Evolutionary conservation across 2,329 filamentous ascomycete species (phyloP), one percentile per base, ranked within the genome.

Genomic region (Diplodia mutila): DNA sequence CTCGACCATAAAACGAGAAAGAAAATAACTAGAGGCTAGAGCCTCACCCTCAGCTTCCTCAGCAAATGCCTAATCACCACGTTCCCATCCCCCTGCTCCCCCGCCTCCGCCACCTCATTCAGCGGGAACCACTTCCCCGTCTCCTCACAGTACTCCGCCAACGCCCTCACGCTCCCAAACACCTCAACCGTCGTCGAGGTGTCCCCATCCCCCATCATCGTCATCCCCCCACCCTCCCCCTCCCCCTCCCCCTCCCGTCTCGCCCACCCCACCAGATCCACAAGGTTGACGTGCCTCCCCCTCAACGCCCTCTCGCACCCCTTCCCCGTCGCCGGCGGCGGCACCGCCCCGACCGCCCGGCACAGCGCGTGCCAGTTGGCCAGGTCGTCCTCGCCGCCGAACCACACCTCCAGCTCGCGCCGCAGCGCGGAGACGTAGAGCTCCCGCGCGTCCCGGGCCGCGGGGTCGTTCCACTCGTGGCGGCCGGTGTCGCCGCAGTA

Each of bases 241-340:
- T 37, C 67, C 16, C 42, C 39, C 14, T 69, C 61, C 29, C 46
- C 66, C 18, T 42, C 52, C 18, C 65, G 21, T 39, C 69, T 61
- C 42, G 64, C 69, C 69, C 69, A 71, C 46, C 67, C 63, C 63
- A 71, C 57, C 21, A 71, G 48, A 67, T 71, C 70, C 27, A 71
- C 65, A 16, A 71, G 69, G 39, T 70, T 71, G 39, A 71, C 69
- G 39, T 71, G 70, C 16, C 65, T 70, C 29, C 66, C 57, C 16
- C 57, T 9, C 57, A 61, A 21, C 37, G 57, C 57, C 7, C 27
- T 21, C 57, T 34, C 27, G 12, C 57, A 61, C 11, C 4, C 37
- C 9, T 11, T 11, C 7, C 7, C 23, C 25, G 25, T 18, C 6
- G 46, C 61, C 21, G 67, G 69, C 49, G 46, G 61, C 32, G 67